Evolutionary conservation across 176 grass and related monocot species (phyloP), one percentile per base, ranked within the genome.

Genomic region (Paspalum vaginatum): DNA sequence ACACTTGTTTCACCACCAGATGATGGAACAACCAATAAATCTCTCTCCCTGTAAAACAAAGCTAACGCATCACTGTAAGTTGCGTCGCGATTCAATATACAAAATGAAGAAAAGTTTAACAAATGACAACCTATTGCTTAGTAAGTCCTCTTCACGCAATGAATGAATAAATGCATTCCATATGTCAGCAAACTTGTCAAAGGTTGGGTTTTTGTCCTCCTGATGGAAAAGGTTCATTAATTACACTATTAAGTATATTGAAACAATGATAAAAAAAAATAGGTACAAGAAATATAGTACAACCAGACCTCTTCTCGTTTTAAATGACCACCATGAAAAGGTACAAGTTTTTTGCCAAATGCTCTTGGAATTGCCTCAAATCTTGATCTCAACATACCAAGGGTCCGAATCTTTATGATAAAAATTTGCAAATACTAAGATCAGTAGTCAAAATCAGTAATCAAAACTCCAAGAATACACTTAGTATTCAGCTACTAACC

Each of bases 311-410:
- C 56, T 41, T 3, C 45, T 66, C 40, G 13, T 24, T 56, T 85
- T 21, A 32, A 64, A 27, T 16, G 32, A 18, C 21, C 58, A 51
- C 45, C 72, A 78, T 79, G 1, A 8, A 0, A 2, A 69, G 84
- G 92, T 71, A 99, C 88, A 73, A 99, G 90, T 16, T 58, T 52
- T 81, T 88, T 79, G 60, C 49, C 61, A 73, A 95, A 99, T 72
- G 85, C 75, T 76, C 5, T 72, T 59, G 92, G 92, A 24, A 99
- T 88, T 82, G 84, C 59, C 42, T 84, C 66, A 55, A 99, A 99
- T 85, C 96, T 95, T 42, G 92, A 95, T 72, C 96, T 93, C 88
- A 99, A 83, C 96, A 95, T 95, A 6, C 92, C 90, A 75, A 99
- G 89, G 5, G 92, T 99, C 25, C 92, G 88, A 40, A 99, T 99